These are phyloP conservation scores for Zasmidium cellare DNA, from an alignment of 2,329 filamentous ascomycete species.

Conservation along the genomic window DNA sequence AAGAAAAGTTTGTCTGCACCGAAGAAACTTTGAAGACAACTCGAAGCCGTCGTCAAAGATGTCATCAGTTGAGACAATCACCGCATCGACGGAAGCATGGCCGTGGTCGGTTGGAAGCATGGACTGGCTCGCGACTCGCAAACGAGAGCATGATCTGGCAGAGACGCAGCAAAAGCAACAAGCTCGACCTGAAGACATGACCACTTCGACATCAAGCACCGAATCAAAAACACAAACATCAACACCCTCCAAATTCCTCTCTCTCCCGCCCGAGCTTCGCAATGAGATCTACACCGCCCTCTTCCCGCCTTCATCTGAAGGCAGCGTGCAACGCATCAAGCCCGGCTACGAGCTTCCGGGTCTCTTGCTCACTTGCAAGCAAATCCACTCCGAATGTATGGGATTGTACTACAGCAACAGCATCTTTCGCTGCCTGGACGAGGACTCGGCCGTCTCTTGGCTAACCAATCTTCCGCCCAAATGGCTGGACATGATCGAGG, in stretches of 20 bases:
- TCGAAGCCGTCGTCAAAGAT: too few relatives aligned
- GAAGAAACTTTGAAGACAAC: too few relatives aligned
- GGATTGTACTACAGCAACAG: slow-evolving; percentile 14
- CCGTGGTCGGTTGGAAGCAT: not conserved
- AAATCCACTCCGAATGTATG: slow-evolving; percentile 17
- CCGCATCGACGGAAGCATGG: too few relatives aligned
- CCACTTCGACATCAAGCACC: not conserved
- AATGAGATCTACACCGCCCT: slow-evolving; percentile 19
- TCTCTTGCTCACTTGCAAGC: slow-evolving; percentile 13
- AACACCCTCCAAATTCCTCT: slow-evolving; percentile 9
- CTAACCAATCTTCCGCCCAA: slow-evolving; percentile 8
- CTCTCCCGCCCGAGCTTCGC: slow-evolving; percentile 21
- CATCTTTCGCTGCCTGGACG: slow-evolving; percentile 22
- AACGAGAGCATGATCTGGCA: not conserved
- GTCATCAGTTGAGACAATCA: too few relatives aligned
- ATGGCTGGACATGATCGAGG: slow-evolving; percentile 7
- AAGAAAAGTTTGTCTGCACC: too few relatives aligned
- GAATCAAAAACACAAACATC: not conserved
- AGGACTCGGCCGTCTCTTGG: slow-evolving; percentile 16
- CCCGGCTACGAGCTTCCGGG: slow-evolving; percentile 18
- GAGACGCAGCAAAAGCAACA: not conserved
- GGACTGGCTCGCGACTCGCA: not conserved
- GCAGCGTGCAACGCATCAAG: slow-evolving; percentile 13
- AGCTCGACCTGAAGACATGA: too few relatives aligned
- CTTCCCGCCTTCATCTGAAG: slow-evolving; percentile 4